phyloP scores from a whole-genome alignment of 2,329 filamentous ascomycete species.

The Fusarium sp. region DNA sequence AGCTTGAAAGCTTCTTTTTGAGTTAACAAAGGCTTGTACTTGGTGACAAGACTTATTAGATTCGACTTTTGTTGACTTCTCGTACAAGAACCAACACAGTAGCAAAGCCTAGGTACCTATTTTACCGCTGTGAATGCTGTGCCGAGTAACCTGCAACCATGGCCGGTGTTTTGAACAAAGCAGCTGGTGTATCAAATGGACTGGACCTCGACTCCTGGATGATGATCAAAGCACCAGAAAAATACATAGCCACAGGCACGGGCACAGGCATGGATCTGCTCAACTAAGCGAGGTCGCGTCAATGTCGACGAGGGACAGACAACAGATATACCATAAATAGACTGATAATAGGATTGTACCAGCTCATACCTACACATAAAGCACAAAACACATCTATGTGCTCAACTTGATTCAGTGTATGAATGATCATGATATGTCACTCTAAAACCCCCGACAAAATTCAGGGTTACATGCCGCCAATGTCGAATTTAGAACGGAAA shows the following conservation, averaged over 20 bases:
- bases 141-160: constrained; percentile 5
- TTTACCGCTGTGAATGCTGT: neutral
- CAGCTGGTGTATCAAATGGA: constrained; percentile 11
- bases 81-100: neutral
- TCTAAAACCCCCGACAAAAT: neutral
- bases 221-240: constrained; percentile 12
- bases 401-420: neutral
- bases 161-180: constrained; percentile 10
- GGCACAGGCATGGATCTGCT: constrained; percentile 2
- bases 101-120: neutral
- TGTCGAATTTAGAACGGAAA: constrained; percentile 18
- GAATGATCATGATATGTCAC: constrained; percentile 5
- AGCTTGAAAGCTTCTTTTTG: constrained; percentile 19
- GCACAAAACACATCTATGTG: neutral
- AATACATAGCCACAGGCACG: neutral
- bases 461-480: constrained; percentile 17
- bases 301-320: neutral
- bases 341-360: neutral
- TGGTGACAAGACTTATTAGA: neutral
- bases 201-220: constrained; percentile 9
- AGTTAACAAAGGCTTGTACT: neutral
- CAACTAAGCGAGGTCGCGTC: constrained; percentile 7
- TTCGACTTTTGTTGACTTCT: neutral
- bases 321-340: neutral
- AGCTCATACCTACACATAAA: neutral